Conservation (phyloP, 805 yeast genomes). For the Wickerhamiella azyma region DNA sequence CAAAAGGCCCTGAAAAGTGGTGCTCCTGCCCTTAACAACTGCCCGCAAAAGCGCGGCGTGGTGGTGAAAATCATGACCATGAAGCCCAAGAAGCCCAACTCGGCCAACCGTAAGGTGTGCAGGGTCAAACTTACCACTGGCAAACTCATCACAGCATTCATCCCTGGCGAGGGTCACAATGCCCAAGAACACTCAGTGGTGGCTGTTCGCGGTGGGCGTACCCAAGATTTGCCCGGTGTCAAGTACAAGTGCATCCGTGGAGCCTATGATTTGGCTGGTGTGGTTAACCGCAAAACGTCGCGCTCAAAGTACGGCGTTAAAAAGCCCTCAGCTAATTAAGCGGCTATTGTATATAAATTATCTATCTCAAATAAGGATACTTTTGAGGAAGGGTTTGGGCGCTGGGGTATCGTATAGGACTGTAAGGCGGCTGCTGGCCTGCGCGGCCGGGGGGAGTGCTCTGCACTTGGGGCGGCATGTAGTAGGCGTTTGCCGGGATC, state of each 20-base stretch:
- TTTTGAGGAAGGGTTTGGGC: not conserved
- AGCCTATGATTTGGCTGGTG: conserved; percentile 83
- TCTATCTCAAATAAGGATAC: not conserved
- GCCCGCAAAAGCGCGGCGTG: conserved; percentile 87
- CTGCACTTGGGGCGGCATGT: not conserved
- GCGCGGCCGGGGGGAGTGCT: too few relatives aligned
- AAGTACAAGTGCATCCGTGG: conserved; percentile 91
- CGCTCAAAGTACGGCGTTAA: conserved; percentile 92
- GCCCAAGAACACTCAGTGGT: conserved; percentile 96
- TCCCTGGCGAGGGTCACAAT: conserved; percentile 98
- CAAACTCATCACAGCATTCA: conserved; percentile 75
- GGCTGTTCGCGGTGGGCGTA: conserved; percentile 94
- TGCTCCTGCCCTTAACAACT: conserved; percentile 70
- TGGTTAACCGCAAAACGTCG: conserved; percentile 78
- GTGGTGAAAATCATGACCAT: conserved; percentile 85
- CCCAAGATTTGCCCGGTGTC: conserved; percentile 97
- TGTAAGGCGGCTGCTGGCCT: not conserved
- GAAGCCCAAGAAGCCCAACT: conserved; percentile 96
- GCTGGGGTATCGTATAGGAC: not conserved
- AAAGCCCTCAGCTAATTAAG: conserved; percentile 24
- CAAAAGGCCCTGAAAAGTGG: conserved; percentile 31
- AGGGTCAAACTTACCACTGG: conserved; percentile 90
- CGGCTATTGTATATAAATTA: not conserved
- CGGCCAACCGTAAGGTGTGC: conserved; percentile 94
- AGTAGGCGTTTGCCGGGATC: not conserved